Percentiles rank a stretch among this genome's conserved stretches.
phyloP scores from a whole-genome alignment of 768 basidiomycete genomes.

The Gymnopilus junonius region DNA sequence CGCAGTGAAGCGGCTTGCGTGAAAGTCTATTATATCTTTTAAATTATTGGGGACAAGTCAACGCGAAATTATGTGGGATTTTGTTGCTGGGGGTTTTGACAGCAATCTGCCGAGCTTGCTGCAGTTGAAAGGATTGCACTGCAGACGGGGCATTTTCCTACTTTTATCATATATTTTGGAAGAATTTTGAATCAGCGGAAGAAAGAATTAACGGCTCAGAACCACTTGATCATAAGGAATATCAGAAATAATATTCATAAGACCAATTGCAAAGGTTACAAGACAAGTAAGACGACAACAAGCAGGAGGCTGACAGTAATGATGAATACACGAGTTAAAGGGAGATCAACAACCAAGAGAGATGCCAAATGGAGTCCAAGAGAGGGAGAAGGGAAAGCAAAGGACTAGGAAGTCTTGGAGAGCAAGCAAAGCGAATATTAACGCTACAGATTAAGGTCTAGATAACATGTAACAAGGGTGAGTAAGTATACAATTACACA shows the following conservation, averaged over 20 bases:
- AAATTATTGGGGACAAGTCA: not conserved
- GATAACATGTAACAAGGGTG: constrained; percentile 1
- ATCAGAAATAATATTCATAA: not conserved
- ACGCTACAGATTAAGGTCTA: constrained; percentile 5
- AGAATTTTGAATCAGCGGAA: not conserved
- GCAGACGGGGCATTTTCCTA: not conserved
- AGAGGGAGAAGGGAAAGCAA: not conserved
- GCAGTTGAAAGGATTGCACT: not conserved
- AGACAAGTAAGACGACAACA: not conserved
- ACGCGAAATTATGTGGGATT: not conserved
- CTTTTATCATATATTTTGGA: not conserved
- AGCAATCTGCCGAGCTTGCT: not conserved
- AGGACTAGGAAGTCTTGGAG: not conserved
- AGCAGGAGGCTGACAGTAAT: not conserved
- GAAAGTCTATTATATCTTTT: not conserved
- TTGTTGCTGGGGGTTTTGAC: not conserved
- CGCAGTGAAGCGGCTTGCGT: not conserved
- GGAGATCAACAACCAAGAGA: not conserved
- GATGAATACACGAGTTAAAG: not conserved
- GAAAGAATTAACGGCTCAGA: not conserved
- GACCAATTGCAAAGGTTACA: not conserved
- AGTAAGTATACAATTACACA: constrained; percentile 8
- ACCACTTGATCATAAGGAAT: not conserved
- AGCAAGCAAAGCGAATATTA: not conserved
- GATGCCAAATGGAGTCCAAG: not conserved